A percentile compares a stretch with the other conserved stretches of the same genome.
These are phyloP conservation scores for Hypoxylon cercidicola DNA, from an alignment of 495 filamentous ascomycete species.

Conservation along the genomic window DNA sequence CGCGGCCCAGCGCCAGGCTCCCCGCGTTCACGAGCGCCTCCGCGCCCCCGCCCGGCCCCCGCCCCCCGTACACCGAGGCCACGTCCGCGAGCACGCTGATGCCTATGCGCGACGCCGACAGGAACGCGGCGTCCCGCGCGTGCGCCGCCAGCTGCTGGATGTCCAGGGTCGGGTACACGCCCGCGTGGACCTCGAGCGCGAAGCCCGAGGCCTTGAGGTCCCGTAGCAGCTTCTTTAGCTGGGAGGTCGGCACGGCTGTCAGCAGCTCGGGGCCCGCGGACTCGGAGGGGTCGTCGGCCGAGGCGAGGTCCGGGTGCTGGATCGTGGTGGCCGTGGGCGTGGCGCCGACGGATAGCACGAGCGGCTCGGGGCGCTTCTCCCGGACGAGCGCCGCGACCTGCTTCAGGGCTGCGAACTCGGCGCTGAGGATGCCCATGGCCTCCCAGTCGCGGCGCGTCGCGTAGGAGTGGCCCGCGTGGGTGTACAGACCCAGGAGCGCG, in stretches of 20 bases:
- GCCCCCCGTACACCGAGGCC: conserved; percentile 71
- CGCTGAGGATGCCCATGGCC: conserved; percentile 66
- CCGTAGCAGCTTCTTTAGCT: conserved; percentile 43
- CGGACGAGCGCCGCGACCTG: conserved; percentile 56
- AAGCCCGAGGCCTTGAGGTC: conserved; percentile 47
- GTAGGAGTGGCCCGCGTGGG: conserved; percentile 84
- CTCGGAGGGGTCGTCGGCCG: conserved; percentile 3
- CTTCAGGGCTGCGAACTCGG: conserved; percentile 69
- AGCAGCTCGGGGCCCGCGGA: conserved; percentile 11
- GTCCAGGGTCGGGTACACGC: conserved; percentile 79
- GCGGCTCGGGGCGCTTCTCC: conserved; percentile 38
- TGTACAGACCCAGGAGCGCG: conserved; percentile 74
- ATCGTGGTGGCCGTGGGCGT: conserved; percentile 78
- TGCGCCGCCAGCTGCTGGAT: conserved; percentile 84
- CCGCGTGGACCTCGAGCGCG: conserved; percentile 74
- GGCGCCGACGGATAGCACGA: conserved; percentile 80
- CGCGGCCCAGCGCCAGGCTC: conserved; percentile 76
- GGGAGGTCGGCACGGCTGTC: conserved; percentile 31
- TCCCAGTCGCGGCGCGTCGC: conserved; percentile 57
- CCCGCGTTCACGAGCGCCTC: conserved; percentile 80
- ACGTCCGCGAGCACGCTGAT: conserved; percentile 79
- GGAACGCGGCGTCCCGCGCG: conserved; percentile 53
- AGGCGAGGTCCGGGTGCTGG: conserved; percentile 47
- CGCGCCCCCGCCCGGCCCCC: conserved; percentile 59
- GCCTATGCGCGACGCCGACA: conserved; percentile 67